Evolutionary conservation across 73 alveolate genomes (phyloP).

Genomic region (Blepharisma stoltei): DNA sequence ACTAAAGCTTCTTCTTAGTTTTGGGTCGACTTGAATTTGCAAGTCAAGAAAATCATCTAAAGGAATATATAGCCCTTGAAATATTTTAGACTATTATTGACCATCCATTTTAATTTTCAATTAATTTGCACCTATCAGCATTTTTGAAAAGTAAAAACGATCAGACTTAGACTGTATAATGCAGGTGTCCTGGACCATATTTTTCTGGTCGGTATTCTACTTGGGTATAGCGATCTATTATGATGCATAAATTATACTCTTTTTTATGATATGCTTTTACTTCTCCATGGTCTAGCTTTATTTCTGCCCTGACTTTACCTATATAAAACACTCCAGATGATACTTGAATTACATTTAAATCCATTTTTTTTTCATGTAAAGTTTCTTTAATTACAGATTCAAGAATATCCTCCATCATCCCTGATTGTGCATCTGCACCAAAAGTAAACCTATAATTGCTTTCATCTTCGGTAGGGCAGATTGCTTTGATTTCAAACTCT

Average conservation of each 20-base stretch:
- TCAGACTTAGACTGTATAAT: too few species aligned
- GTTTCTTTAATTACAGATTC: not conserved
- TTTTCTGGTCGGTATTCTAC: too few species aligned
- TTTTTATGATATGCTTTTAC: constrained; percentile 10
- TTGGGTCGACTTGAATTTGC: not conserved
- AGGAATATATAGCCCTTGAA: too few species aligned
- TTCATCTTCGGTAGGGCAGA: not conserved
- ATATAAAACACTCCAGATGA: constrained; percentile 15
- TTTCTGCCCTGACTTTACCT: constrained; percentile 16
- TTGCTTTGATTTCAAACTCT: too few species aligned
- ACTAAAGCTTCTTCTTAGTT: constrained; percentile 22
- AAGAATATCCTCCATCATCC: not conserved
- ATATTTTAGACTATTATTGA: too few species aligned
- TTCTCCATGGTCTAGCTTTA: constrained; percentile 9
- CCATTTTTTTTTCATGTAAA: constrained; percentile 3
- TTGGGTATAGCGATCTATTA: too few species aligned
- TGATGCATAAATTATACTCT: too few species aligned
- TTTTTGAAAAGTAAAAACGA: too few species aligned
- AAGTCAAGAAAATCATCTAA: constrained; percentile 14
- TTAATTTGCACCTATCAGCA: too few species aligned
- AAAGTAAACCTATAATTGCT: constrained; percentile 8
- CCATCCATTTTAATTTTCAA: too few species aligned
- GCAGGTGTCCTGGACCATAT: too few species aligned
- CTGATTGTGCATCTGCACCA: not conserved
- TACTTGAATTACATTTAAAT: not conserved